Evolutionary conservation across 179 eudicot genomes (phyloP).

Genomic region (Spergularia azorica): DNA sequence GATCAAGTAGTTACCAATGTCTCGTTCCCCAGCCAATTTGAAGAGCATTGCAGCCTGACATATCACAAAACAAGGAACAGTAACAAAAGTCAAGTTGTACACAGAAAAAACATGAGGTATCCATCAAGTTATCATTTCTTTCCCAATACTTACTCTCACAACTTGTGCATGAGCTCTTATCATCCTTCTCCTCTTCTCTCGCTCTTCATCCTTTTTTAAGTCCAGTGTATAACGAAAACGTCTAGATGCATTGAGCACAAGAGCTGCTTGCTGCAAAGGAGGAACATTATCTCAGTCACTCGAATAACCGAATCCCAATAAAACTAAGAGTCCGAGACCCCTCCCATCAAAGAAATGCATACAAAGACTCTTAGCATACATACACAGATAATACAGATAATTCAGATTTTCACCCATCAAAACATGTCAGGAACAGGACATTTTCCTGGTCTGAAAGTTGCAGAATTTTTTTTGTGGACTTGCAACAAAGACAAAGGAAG

Average conservation of each 20-base stretch:
- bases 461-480: too few species aligned
- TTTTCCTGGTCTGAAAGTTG: too few species aligned
- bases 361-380: neutral
- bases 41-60: constrained; percentile 92
- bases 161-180: constrained; percentile 99
- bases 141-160: constrained; percentile 55
- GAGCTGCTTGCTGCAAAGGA: constrained; percentile 83
- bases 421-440: too few species aligned
- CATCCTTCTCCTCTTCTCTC: constrained; percentile 72
- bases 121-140: neutral
- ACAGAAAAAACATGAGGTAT: neutral
- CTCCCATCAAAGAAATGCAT: neutral
- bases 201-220: constrained; percentile 71
- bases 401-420: neutral
- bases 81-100: neutral
- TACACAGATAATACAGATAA: too few species aligned
- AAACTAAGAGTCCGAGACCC: neutral
- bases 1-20: constrained; percentile 52
- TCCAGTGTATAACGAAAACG: constrained; percentile 93
- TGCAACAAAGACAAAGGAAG: too few species aligned
- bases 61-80: constrained; percentile 21
- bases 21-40: constrained; percentile 85
- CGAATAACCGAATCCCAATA: too few species aligned
- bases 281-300: too few species aligned
- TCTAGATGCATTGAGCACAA: constrained; percentile 92